phyloP scores from a whole-genome alignment of 176 grass and related monocot genomes.

The Avena atlantica region DNA sequence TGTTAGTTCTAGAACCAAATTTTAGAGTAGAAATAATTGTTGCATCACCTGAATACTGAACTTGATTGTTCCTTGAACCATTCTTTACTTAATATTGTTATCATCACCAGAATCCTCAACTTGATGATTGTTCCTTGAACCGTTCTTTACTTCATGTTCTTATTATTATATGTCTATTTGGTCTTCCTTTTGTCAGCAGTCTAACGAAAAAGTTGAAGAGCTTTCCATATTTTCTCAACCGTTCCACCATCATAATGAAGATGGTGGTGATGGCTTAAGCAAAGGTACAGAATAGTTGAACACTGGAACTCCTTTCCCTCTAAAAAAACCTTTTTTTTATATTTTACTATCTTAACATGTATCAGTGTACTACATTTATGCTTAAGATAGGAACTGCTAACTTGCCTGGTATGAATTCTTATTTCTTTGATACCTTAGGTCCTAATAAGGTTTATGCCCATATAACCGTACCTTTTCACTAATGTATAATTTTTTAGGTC shows the following conservation, averaged over 20 bases:
- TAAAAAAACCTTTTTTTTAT: neutral
- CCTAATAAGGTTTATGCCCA: neutral
- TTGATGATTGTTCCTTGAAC: conserved; percentile 10
- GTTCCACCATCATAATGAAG: conserved; percentile 85
- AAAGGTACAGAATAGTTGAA: conserved; percentile 17
- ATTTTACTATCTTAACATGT: neutral
- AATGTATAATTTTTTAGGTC: neutral
- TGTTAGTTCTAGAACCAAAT: neutral
- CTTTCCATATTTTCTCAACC: conserved; percentile 80
- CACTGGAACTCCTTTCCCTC: neutral
- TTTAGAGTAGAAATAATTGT: neutral
- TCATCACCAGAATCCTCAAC: neutral
- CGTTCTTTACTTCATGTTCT: conserved; percentile 13
- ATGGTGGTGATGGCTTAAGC: conserved; percentile 5
- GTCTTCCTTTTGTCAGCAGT: conserved; percentile 43
- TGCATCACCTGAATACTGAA: neutral
- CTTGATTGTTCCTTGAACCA: neutral
- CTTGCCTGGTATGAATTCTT: neutral
- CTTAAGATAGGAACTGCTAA: neutral
- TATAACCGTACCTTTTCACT: neutral
- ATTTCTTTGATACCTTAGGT: neutral
- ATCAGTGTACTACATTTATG: conserved; percentile 9
- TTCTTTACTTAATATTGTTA: neutral
- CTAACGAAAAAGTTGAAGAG: conserved; percentile 48
- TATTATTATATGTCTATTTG: conserved; percentile 15